phyloP scores from a whole-genome alignment of 2,329 filamentous ascomycete genomes.

The Exophiala phaeomuriformis region DNA sequence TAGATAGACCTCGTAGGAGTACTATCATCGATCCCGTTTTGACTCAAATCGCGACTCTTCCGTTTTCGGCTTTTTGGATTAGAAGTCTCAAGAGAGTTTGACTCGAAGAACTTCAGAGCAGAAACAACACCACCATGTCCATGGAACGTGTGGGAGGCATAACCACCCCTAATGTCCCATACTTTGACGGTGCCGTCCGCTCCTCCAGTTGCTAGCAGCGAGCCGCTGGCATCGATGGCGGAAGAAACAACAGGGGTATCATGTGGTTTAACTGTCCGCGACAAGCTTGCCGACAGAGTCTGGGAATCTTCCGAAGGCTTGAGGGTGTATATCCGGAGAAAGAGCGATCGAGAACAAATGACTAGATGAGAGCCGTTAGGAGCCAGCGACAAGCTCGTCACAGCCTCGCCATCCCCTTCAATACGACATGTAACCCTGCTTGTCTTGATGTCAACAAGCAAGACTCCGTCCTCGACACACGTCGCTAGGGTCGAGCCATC shows the following conservation, averaged over 20 bases:
- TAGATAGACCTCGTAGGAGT: conserved; percentile 51
- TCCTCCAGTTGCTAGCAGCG: conserved; percentile 82
- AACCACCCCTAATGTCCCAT: conserved; percentile 85
- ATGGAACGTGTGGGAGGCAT: conserved; percentile 89
- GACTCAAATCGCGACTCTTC: conserved; percentile 40
- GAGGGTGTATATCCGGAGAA: conserved; percentile 84
- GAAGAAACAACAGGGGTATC: conserved; percentile 81
- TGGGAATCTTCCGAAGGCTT: conserved; percentile 50
- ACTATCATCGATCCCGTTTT: conserved; percentile 39
- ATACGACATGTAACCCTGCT: conserved; percentile 76
- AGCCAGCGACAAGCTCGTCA: conserved; percentile 56
- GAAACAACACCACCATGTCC: conserved; percentile 88
- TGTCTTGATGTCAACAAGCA: conserved; percentile 76
- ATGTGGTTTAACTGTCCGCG: conserved; percentile 82
- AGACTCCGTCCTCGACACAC: conserved; percentile 82
- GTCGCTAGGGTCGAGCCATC: conserved; percentile 77
- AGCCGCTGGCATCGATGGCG: conserved; percentile 77
- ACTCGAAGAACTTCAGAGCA: conserved; percentile 83
- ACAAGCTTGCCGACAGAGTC: conserved; percentile 57
- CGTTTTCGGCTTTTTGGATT: conserved; percentile 27
- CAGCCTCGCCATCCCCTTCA: conserved; percentile 66
- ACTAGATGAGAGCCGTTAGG: conserved; percentile 82
- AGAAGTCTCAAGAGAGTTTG: conserved; percentile 6
- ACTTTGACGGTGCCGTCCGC: conserved; percentile 93
- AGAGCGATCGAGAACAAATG: conserved; percentile 87